phyloP scores from a whole-genome alignment of 2,329 filamentous ascomycete species.

The Colletotrichum lini region DNA sequence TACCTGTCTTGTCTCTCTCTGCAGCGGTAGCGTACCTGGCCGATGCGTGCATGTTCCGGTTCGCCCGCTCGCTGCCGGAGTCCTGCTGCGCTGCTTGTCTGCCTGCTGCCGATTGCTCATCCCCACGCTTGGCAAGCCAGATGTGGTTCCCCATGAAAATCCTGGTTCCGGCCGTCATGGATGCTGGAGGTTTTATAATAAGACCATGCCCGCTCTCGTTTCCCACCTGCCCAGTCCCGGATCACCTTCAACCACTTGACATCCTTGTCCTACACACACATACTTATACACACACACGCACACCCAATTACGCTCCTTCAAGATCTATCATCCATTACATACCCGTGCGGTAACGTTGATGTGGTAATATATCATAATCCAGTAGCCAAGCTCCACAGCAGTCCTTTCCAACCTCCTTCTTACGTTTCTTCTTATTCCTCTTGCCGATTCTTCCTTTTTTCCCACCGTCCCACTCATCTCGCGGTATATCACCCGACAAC shows the following conservation, averaged over 20 bases:
- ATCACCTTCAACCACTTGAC: conserved; percentile 21
- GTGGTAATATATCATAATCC: conserved; percentile 27
- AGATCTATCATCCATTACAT: conserved; percentile 20
- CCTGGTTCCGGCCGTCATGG: conserved; percentile 32
- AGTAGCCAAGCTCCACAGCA: background rate
- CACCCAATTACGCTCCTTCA: conserved; percentile 35
- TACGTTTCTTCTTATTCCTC: conserved; percentile 10
- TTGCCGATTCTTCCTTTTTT: background rate
- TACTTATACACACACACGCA: background rate
- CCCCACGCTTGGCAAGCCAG: conserved; percentile 39
- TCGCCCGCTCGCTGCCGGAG: background rate
- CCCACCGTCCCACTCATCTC: conserved; percentile 1
- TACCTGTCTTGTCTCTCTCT: conserved; percentile 35
- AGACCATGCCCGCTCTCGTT: conserved; percentile 40
- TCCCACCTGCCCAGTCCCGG: conserved; percentile 25
- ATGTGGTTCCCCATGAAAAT: conserved; percentile 28
- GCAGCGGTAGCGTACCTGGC: conserved; percentile 8
- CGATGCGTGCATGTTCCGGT: background rate
- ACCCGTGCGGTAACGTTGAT: conserved; percentile 26
- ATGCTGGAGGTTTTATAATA: conserved; percentile 39
- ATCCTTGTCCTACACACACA: conserved; percentile 25
- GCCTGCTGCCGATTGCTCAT: conserved; percentile 33
- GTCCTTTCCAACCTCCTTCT: conserved; percentile 13
- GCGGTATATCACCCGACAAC: conserved; percentile 8
- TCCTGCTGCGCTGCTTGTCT: background rate